Evolutionary conservation across 495 filamentous ascomycete species (phyloP), one percentile per base, ranked within the genome.

Genomic region (Bryoglossum gracile): DNA sequence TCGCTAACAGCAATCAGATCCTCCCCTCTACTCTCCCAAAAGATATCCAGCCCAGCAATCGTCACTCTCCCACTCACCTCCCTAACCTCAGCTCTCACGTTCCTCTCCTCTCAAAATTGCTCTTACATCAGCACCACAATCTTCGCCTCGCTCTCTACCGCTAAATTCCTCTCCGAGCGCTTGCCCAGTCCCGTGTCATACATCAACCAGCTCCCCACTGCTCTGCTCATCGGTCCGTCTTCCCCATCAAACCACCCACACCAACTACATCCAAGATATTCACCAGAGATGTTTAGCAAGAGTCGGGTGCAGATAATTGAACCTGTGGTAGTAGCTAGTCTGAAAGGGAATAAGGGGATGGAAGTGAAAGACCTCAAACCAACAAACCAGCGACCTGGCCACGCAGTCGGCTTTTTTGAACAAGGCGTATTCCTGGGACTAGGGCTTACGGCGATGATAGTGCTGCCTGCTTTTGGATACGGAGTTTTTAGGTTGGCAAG

Each of bases 401-500:
- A 49, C 24, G 45, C 45, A 8, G n/a, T 51, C 21, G 53, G 53
- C 5, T 56, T 56, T 39, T 56, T 56, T 17, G 53, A 56, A 24
- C 53, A 51, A 25, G 53, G 53, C 3, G 51, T 56, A 2, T 47
- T 56, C 9, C 13, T 51, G 8, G 53, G 53, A 4, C 22, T 55
- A 30, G 41, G 46, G 2, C 16, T 33, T 10, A 41, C 52, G 4
- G 33, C 24, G 2, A 18, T 39, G 6, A 16, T 55, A 10, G 24
- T 55, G 4, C 28, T 55, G 9, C 52, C 52, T 10, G 3, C 43
- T 9, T 0, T 50, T 1, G 46, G 45, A 5, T 54, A 35, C 34
- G 23, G 33, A 11, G 10, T 38, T 2, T 46, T 53, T 30, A 39
- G 9, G 41, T 50, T 4, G 68, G 70, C 1, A 68, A 70, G 34